These are phyloP conservation scores for Alternaria sp. DNA, from an alignment of 2,329 filamentous ascomycete genomes.

Conservation along the genomic window DNA sequence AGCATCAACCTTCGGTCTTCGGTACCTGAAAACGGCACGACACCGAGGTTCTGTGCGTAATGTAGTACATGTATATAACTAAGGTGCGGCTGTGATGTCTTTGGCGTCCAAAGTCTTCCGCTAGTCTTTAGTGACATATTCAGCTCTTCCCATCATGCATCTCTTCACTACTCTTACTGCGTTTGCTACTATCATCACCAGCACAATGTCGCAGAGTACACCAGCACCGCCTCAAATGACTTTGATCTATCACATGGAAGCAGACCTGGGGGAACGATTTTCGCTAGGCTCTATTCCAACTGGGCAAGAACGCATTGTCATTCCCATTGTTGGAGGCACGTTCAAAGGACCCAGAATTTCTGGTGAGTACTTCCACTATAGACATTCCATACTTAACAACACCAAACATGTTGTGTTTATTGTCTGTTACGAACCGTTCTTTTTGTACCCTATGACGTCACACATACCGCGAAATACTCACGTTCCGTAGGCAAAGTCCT, in stretches of 20 bases:
- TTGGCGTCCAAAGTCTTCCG: neutral
- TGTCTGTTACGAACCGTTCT: neutral
- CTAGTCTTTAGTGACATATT: neutral
- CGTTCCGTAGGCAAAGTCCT: conserved; percentile 38
- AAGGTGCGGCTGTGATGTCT: neutral
- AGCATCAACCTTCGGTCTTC: neutral
- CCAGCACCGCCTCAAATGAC: conserved; percentile 31
- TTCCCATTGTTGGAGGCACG: conserved; percentile 41
- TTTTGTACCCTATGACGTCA: conserved; percentile 12
- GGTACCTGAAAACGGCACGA: neutral
- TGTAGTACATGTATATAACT: neutral
- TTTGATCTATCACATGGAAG: conserved; percentile 35
- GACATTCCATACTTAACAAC: neutral
- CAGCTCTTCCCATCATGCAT: conserved; percentile 18
- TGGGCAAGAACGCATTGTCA: conserved; percentile 35
- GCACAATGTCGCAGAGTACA: conserved; percentile 25
- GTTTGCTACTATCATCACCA: conserved; percentile 9
- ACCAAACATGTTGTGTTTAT: neutral
- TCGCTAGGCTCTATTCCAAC: conserved; percentile 30
- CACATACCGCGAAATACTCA: conserved; percentile 9
- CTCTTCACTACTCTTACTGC: conserved; percentile 15
- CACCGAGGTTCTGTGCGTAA: neutral
- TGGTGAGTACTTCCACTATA: conserved; percentile 21
- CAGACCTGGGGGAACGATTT: conserved; percentile 30
- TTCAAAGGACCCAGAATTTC: conserved; percentile 39